A percentile compares a stretch with the other conserved stretches of the same genome.
Evolutionary conservation across 1,284 basidiomycete genomes (phyloP).

Genomic region (Fomitopsis betulina): DNA sequence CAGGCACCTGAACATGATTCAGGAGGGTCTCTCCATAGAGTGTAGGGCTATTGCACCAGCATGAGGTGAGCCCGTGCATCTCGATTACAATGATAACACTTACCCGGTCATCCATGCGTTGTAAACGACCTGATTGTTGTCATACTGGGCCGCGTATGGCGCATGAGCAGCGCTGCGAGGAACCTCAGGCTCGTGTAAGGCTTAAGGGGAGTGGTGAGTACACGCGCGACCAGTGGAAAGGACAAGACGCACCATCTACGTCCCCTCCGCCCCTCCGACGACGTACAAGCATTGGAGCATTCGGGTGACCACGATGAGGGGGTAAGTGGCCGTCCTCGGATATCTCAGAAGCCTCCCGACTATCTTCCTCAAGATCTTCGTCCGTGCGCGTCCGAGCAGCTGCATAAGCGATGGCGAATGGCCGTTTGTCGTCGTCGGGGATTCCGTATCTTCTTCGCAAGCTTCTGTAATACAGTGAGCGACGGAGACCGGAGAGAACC

Average conservation of each 20-base stretch:
- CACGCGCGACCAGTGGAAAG: background rate
- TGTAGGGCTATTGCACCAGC: background rate
- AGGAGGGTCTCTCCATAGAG: background rate
- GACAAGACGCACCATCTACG: background rate
- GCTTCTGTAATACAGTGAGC: slow-evolving; percentile 30
- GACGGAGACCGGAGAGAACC: slow-evolving; percentile 10
- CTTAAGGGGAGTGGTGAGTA: background rate
- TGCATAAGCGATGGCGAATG: slow-evolving; percentile 81
- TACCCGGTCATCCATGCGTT: background rate
- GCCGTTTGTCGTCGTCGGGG: slow-evolving; percentile 71
- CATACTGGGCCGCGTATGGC: background rate
- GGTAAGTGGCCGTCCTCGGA: background rate
- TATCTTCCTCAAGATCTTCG: slow-evolving; percentile 26
- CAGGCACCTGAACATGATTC: background rate
- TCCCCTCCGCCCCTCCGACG: background rate
- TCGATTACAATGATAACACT: background rate
- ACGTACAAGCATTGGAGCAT: background rate
- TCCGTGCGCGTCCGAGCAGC: slow-evolving; percentile 50
- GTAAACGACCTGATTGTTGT: background rate
- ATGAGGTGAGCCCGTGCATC: background rate
- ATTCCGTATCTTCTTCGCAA: slow-evolving; percentile 74
- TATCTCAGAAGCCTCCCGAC: background rate
- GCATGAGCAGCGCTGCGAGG: background rate
- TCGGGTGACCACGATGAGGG: background rate
- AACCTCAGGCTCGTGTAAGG: background rate